These are phyloP conservation scores for Penicillium manginii DNA, from an alignment of 495 filamentous ascomycete genomes.

Conservation along the genomic window DNA sequence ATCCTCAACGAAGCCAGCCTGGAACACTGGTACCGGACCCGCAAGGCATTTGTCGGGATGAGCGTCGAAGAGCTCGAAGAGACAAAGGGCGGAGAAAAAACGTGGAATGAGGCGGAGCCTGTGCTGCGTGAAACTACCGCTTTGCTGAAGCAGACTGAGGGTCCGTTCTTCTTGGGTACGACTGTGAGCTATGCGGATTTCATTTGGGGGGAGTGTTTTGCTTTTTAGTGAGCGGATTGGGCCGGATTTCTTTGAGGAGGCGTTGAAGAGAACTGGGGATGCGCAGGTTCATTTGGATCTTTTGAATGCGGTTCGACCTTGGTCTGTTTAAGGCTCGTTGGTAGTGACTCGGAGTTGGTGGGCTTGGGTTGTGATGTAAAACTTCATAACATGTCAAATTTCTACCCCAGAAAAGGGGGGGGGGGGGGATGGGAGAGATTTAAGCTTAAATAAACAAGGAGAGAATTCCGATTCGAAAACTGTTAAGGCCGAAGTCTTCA, in stretches of 20 bases:
- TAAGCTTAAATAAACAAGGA: not conserved
- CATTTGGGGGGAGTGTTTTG: conserved; percentile 37
- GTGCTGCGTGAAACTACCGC: conserved; percentile 43
- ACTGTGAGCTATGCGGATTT: conserved; percentile 42
- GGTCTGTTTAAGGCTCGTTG: conserved; percentile 19
- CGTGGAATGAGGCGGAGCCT: conserved; percentile 41
- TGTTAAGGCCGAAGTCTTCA: conserved; percentile 16
- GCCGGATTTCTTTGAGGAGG: conserved; percentile 33
- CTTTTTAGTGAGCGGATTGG: conserved; percentile 36
- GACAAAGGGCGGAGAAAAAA: conserved; percentile 40
- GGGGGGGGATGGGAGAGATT: too few species aligned
- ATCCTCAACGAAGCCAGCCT: conserved; percentile 43
- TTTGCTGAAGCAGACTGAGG: conserved; percentile 55
- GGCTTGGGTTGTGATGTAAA: not conserved
- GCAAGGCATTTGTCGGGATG: conserved; percentile 45
- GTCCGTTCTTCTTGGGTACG: conserved; percentile 50
- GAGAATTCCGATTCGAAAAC: conserved; percentile 17
- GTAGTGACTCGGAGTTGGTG: too few species aligned
- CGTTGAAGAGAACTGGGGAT: conserved; percentile 38
- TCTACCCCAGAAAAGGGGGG: too few species aligned
- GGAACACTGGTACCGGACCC: conserved; percentile 50
- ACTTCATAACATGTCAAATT: too few species aligned
- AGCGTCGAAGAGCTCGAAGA: conserved; percentile 43
- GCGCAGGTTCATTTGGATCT: conserved; percentile 35
- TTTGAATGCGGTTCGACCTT: conserved; percentile 42